These are phyloP conservation scores for Anaeromyces robustus DNA, from an alignment of 192 early-diverging fungal species.

Conservation along the genomic window DNA sequence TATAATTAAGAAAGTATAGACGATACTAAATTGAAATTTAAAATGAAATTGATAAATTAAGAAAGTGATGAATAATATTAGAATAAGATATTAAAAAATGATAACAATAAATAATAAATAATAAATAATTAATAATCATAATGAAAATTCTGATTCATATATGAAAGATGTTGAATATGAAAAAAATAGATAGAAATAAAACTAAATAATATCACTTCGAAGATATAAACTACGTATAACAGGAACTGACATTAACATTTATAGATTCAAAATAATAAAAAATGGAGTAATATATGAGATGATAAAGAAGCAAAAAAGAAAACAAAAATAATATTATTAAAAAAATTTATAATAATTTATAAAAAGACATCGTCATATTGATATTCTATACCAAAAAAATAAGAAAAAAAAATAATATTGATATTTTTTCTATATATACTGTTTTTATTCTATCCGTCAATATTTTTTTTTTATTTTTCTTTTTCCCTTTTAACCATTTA, in stretches of 20 bases:
- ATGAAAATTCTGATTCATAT: too few relatives aligned
- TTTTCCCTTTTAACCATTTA: too few relatives aligned
- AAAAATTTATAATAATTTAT: constrained; percentile 57
- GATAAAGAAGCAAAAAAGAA: constrained; percentile 67
- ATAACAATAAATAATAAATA: too few relatives aligned
- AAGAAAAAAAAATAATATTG: too few relatives aligned
- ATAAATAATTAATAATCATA: too few relatives aligned
- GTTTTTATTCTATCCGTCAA: too few relatives aligned
- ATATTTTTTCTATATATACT: too few relatives aligned
- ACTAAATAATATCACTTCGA: not conserved
- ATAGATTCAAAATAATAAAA: constrained; percentile 46
- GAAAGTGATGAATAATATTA: not conserved
- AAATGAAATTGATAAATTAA: too few relatives aligned
- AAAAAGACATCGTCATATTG: constrained; percentile 33
- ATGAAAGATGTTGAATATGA: constrained; percentile 10
- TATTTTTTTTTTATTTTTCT: too few relatives aligned
- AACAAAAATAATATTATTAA: constrained; percentile 61
- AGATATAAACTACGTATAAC: constrained; percentile 13
- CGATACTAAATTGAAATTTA: too few relatives aligned
- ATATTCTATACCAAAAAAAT: constrained; percentile 58
- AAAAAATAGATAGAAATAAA: constrained; percentile 10
- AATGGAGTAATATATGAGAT: constrained; percentile 39
- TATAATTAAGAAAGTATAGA: not conserved
- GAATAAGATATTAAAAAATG: not conserved
- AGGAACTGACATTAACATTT: constrained; percentile 77